Base-by-base conservation (phyloP, 2,329 filamentous ascomycete species). In the Apiospora malaysiana region DNA sequence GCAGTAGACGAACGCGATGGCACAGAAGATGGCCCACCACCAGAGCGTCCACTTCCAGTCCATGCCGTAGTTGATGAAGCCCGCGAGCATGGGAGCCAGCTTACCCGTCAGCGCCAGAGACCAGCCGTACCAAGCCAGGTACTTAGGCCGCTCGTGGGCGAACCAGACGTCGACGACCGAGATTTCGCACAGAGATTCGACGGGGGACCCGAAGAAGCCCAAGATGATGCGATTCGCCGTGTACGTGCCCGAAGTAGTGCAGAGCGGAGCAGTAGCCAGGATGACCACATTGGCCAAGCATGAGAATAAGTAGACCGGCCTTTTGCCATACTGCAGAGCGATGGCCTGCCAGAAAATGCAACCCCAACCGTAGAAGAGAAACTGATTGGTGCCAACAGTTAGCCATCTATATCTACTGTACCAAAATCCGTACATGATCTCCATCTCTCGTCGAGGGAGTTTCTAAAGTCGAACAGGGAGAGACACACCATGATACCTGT, bases 401-500 rank as follows among this genome's bases (percentile, higher is more conserved):
- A 63, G 27, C 18, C 10, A n/a, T 37, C 12, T 12, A 27, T 5
- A 10, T 14, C n/a, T n/a, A 10, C 7, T 45, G 16, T 45, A 14
- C 42, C 42, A 45, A 45, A 16, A 2, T 5, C 14, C 14, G 42
- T 45, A 16, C 14, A 45, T 18, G 42, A 14, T 45, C 16, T 45
- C 10, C 42, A 45, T 18, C 42, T 14, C 9, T 16, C 42, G 16
- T 45, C 5, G 42, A 14, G 12, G 42, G 42, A 5, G 23, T 27
- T 5, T 16, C 4, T 5, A 14, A 5, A 14, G 2, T 56, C 7
- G 66, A 43, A 56, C 21, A 9, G 6, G 1, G 12, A 21, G 40
- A 4, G 12, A 43, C 68, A 3, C 68, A 71, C 70, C 81, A 83
- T 82, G 70, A 80, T 81, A 0, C 82, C 82, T 0, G 82, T 83